Conservation (phyloP, 768 basidiomycete genomes). For the Boletus rex-veris region DNA sequence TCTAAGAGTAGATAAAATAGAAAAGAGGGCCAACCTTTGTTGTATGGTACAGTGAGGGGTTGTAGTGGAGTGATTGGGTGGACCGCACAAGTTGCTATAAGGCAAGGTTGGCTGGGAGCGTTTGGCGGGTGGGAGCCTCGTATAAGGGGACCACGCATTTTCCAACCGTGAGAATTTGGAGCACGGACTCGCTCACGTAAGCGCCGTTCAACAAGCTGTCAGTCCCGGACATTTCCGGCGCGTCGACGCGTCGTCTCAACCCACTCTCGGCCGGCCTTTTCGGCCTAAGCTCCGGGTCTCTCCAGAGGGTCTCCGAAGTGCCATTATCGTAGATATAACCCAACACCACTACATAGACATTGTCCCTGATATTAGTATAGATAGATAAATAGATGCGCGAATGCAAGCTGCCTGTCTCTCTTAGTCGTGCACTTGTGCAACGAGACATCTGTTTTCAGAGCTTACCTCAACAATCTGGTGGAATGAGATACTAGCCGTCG, state of each 20-base stretch:
- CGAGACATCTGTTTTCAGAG: neutral
- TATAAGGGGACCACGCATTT: conserved; percentile 32
- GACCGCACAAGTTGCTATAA: conserved; percentile 34
- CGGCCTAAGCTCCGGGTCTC: conserved; percentile 12
- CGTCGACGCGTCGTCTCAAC: conserved; percentile 10
- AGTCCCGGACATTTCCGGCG: conserved; percentile 23
- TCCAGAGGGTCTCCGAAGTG: conserved; percentile 8
- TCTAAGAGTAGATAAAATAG: conserved; percentile 20
- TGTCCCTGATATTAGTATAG: conserved; percentile 11
- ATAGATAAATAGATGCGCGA: conserved; percentile 13
- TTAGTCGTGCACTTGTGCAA: neutral
- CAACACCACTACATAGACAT: conserved; percentile 5
- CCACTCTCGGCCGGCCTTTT: conserved; percentile 20
- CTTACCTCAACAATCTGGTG: conserved; percentile 5
- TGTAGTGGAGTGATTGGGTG: conserved; percentile 27
- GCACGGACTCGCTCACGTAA: conserved; percentile 37
- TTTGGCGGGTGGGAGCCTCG: conserved; percentile 38
- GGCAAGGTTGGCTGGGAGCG: conserved; percentile 36
- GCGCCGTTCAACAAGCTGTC: conserved; percentile 31
- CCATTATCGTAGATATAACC: neutral
- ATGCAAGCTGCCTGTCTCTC: conserved; percentile 4
- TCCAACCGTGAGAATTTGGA: conserved; percentile 32
- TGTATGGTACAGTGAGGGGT: conserved; percentile 26
- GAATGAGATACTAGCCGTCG: conserved; percentile 9
- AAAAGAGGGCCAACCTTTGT: conserved; percentile 27